phyloP scores from a whole-genome alignment of 2,329 filamentous ascomycete species.

The Ceratocystis diversiconidia region DNA sequence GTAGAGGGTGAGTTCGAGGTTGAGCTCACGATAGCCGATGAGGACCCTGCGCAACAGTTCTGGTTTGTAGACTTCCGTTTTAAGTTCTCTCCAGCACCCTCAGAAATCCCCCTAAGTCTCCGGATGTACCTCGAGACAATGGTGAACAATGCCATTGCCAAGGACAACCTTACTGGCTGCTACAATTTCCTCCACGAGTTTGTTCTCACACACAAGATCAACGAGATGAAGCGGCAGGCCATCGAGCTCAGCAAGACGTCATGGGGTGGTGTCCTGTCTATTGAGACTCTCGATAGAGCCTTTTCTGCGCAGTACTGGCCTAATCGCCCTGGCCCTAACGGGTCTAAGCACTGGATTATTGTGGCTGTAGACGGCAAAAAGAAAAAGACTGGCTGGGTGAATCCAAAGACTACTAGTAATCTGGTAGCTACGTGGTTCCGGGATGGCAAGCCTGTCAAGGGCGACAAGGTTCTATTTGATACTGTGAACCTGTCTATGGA shows the following conservation, averaged over 20 bases:
- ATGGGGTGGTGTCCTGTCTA: conserved; percentile 65
- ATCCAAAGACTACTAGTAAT: conserved; percentile 36
- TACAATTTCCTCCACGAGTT: conserved; percentile 81
- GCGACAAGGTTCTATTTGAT: conserved; percentile 54
- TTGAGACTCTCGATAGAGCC: conserved; percentile 68
- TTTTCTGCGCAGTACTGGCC: conserved; percentile 88
- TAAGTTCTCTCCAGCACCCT: conserved; percentile 56
- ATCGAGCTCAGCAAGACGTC: conserved; percentile 49
- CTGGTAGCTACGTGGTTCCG: conserved; percentile 69
- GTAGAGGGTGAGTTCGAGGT: conserved; percentile 80
- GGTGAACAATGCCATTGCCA: conserved; percentile 56
- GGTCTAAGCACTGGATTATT: conserved; percentile 79
- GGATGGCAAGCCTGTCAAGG: conserved; percentile 59
- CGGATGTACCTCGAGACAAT: conserved; percentile 53
- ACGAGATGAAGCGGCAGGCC: conserved; percentile 66
- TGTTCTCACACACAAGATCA: conserved; percentile 79
- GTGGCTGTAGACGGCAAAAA: conserved; percentile 62
- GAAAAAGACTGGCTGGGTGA: conserved; percentile 29
- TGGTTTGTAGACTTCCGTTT: conserved; percentile 91
- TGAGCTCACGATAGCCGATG: conserved; percentile 78
- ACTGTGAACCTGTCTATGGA: conserved; percentile 57
- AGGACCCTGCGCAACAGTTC: conserved; percentile 70
- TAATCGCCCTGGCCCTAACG: conserved; percentile 35
- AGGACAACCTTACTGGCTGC: conserved; percentile 61
- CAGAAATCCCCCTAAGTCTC: conserved; percentile 45